Conservation (phyloP, 2,329 filamentous ascomycete genomes). For the Cytospora leucostoma region DNA sequence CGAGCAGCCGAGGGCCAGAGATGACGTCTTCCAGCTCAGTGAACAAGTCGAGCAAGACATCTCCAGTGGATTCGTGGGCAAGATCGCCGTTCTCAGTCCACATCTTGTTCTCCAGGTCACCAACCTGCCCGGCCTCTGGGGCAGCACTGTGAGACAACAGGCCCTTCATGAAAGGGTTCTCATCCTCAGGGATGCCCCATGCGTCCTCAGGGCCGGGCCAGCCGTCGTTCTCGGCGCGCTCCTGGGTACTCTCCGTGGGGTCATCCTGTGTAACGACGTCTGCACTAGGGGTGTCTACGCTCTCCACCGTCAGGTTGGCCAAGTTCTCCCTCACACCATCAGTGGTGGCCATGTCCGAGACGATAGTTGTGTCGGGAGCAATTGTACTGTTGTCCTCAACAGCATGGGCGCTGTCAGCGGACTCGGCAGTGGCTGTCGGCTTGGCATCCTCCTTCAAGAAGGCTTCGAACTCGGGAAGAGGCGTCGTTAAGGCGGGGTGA, state of each 20-base stretch:
- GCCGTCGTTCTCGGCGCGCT: too few relatives aligned
- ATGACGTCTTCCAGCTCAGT: slow-evolving; percentile 49
- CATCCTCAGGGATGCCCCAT: neutral
- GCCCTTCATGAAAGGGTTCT: slow-evolving; percentile 40
- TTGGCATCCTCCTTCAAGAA: slow-evolving; percentile 36
- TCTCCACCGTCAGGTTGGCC: slow-evolving; percentile 8
- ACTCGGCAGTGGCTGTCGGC: neutral
- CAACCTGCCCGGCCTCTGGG: neutral
- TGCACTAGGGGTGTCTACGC: slow-evolving; percentile 1
- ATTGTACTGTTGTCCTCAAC: neutral
- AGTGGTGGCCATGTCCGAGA: slow-evolving; percentile 21
- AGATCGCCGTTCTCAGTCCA: slow-evolving; percentile 55
- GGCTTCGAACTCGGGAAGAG: slow-evolving; percentile 38
- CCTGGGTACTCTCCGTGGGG: neutral
- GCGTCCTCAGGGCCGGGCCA: too few relatives aligned
- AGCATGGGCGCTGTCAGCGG: slow-evolving; percentile 14
- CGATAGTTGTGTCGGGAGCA: slow-evolving; percentile 24
- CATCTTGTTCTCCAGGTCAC: slow-evolving; percentile 45
- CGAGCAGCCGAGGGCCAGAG: slow-evolving; percentile 39
- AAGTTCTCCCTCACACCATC: slow-evolving; percentile 26
- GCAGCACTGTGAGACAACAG: slow-evolving; percentile 33
- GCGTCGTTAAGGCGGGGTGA: slow-evolving; percentile 38
- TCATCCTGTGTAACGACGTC: neutral
- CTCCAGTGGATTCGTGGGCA: slow-evolving; percentile 48
- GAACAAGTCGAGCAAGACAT: slow-evolving; percentile 56